Conservation (phyloP, 139 green algal genomes). For the Micractinium sp. region DNA sequence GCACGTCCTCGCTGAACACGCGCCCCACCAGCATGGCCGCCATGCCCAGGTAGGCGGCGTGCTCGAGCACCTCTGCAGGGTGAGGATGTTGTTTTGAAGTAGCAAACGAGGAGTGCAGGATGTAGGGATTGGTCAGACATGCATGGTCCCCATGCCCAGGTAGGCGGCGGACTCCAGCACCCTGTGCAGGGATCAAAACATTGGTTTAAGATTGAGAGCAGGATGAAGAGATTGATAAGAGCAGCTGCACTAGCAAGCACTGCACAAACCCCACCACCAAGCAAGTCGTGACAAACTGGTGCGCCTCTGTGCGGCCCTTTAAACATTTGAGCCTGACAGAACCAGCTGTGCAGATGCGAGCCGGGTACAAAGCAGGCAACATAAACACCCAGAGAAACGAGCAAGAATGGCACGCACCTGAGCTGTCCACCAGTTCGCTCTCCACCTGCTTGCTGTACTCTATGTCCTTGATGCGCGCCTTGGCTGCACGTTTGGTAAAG, state of each 20-base stretch:
- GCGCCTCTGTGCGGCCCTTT: no score
- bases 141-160: no score
- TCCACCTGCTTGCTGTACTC: slow-evolving; percentile 59
- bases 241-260: no score
- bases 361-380: no score
- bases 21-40: slow-evolving; percentile 77
- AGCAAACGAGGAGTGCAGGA: background rate
- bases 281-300: no score
- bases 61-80: slow-evolving; percentile 65
- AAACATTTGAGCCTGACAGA: no score
- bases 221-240: no score
- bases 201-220: no score
- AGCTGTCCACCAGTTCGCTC: slow-evolving; percentile 33
- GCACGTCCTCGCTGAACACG: slow-evolving; percentile 64
- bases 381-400: background rate
- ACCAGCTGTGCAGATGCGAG: no score
- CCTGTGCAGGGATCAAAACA: no score
- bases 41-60: slow-evolving; percentile 70
- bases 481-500: background rate
- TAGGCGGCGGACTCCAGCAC: background rate
- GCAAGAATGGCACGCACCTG: background rate
- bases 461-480: slow-evolving; percentile 58
- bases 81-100: background rate
- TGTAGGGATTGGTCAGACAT: background rate
- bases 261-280: no score